Base-by-base conservation (phyloP, 2,329 filamentous ascomycete genomes). In the Colletotrichum graminicola region DNA sequence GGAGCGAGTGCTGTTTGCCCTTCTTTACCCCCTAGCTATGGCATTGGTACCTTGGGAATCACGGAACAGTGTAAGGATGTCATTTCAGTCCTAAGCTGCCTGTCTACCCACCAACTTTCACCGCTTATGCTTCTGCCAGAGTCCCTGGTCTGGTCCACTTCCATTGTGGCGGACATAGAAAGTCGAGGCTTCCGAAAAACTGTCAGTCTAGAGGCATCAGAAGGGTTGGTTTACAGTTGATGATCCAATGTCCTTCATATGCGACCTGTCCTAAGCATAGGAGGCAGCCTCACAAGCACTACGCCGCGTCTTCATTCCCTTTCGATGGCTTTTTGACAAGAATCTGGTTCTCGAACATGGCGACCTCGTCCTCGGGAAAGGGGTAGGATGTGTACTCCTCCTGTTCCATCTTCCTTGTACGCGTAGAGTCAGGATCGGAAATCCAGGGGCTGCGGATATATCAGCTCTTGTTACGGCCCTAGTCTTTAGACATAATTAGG, bases 341-440 rank as follows among this genome's bases (percentile, higher is more conserved):
- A 16, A 67, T 34, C 11, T 49, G 49, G 12, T 56, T 60, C 4
- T 6, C 3, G 2, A 8, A 8, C 14, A 63, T 34, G 23, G 39
- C 41, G 14, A 23, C 11, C 11, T 1, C 1, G 34, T 63, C 59
- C 6, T 29, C 47, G 21, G 41, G 49, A n/a, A 63, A 62, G 29
- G n/a, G 29, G 18, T 8, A 43, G 16, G 23, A 32, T 10, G 12
- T 21, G 32, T 51, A 63, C 23, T 63, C 49, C 14, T 63, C 59
- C 18, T 34, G 5, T n/a, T 55, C 8, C 32, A 63, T 67, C 12
- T 32, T 54, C n/a, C 51, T 23, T 16, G 47, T 43, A 16, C 59
- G 51, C 21, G 65, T 18, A 18, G 59, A 62, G 23, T 63, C 49
- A 18, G 64, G 51, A 26, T 56, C 39, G 7, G 29, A 16, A 39